Percentiles rank a stretch among this genome's conserved stretches.
Evolutionary conservation across 257 asterid species (phyloP).

Genomic region (Cruciata laevipes): DNA sequence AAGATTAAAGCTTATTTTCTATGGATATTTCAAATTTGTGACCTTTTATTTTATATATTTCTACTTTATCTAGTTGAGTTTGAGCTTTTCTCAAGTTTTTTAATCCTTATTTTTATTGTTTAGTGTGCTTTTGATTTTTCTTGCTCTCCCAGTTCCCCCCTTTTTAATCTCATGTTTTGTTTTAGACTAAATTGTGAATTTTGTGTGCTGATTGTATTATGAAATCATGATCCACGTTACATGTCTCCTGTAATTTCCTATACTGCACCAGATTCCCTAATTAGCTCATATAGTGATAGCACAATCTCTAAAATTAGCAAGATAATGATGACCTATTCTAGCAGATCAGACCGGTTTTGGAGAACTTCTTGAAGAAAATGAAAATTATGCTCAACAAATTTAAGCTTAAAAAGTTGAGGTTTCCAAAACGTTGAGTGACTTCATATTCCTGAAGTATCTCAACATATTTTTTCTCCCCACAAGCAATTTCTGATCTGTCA

Average conservation of each 20-base stretch:
- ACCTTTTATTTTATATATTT: too few relatives aligned
- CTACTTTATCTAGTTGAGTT: too few relatives aligned
- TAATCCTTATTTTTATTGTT: too few relatives aligned
- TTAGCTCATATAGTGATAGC: constrained; percentile 56
- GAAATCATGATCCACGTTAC: background rate
- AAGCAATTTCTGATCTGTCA: constrained; percentile 97
- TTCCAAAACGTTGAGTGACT: constrained; percentile 91
- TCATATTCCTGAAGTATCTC: constrained; percentile 89
- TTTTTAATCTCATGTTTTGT: too few relatives aligned
- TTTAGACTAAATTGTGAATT: background rate
- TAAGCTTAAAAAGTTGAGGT: constrained; percentile 75
- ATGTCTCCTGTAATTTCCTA: background rate
- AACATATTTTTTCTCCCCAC: constrained; percentile 96
- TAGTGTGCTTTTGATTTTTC: too few relatives aligned
- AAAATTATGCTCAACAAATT: constrained; percentile 96
- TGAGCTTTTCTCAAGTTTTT: too few relatives aligned
- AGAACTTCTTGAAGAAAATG: constrained; percentile 98
- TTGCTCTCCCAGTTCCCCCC: too few relatives aligned
- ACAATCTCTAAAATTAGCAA: constrained; percentile 65
- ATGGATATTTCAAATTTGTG: too few relatives aligned
- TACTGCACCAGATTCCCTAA: constrained; percentile 38
- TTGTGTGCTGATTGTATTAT: background rate
- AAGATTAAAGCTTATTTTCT: too few relatives aligned
- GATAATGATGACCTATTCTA: constrained; percentile 89
- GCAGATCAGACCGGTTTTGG: constrained; percentile 79